These are phyloP conservation scores for Colletotrichum magnum DNA, from an alignment of 2,329 filamentous ascomycete species.

Conservation along the genomic window DNA sequence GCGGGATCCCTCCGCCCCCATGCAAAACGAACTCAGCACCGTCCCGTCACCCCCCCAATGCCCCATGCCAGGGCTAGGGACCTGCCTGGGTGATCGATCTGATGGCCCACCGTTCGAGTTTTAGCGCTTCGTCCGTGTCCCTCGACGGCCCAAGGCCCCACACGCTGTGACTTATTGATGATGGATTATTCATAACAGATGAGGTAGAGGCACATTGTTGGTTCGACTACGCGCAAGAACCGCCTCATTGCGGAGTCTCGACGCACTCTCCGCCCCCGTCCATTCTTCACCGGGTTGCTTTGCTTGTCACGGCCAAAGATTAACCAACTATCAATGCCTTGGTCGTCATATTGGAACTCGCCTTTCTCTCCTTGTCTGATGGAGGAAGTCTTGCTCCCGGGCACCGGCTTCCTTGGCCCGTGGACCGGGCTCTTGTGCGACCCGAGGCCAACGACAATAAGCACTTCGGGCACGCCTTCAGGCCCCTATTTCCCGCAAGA, in stretches of 20 bases:
- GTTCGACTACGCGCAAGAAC: conserved; percentile 21
- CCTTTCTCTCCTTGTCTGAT: neutral
- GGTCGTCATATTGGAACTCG: too few species aligned
- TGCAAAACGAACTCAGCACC: conserved; percentile 13
- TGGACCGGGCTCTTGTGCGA: conserved; percentile 28
- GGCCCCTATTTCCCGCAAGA: conserved; percentile 10
- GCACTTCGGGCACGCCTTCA: neutral
- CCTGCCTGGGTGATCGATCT: conserved; percentile 30
- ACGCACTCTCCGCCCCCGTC: conserved; percentile 3
- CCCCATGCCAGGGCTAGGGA: conserved; percentile 22
- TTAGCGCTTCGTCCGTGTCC: conserved; percentile 29
- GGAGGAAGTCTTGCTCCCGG: conserved; percentile 18
- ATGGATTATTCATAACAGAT: conserved; percentile 10
- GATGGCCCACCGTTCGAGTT: conserved; percentile 30
- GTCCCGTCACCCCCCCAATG: conserved; percentile 12
- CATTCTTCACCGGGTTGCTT: conserved; percentile 20
- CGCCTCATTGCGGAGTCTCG: conserved; percentile 8
- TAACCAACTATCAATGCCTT: too few species aligned
- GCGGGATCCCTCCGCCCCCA: conserved; percentile 28
- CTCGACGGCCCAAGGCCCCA: conserved; percentile 10
- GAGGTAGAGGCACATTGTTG: conserved; percentile 13
- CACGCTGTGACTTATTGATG: conserved; percentile 6
- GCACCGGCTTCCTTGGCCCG: conserved; percentile 32
- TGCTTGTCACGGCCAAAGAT: neutral
- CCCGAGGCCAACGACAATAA: conserved; percentile 33